Base-by-base conservation (phyloP, 2,329 filamentous ascomycete species). In the Pezicula carpinea region DNA sequence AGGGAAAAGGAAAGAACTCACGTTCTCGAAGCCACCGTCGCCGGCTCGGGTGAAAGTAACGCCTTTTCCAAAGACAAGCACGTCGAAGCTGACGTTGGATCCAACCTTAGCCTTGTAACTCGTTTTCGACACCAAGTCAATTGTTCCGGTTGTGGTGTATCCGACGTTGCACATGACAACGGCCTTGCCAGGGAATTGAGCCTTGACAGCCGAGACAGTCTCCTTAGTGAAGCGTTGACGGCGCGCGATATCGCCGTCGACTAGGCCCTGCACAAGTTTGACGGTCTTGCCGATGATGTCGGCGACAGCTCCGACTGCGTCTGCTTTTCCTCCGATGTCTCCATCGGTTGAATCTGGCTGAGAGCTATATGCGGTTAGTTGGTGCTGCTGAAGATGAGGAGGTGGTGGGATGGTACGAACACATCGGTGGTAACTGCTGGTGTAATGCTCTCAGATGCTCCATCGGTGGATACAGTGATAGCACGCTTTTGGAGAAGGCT, bases 91-190 rank as follows among this genome's bases (percentile, higher is more conserved):
- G 15, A 52, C 52, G 34, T 54, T 50, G 1, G 35, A 32, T 15
- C 50, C 49, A 10, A 54, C 46, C 45, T 54, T 54, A 10, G 52
- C 52, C 4, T 54, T 50, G 22, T 54, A 54, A 21, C 47, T 52
- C 7, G 52, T 52, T 6, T 38, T 42, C 19, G 43, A 33, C 2
- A 44, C 23, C 13, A 46, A 38, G 5, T 46, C 32, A 10, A 47
- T 34, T 10, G 47, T 48, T 13, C 49, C 46, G 21, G 19, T 39
- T 10, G 51, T 40, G 7, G 26, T 22, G n/a, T 54, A 54, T 0
- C 52, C 49, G 4, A 54, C 49, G 15, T 52, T 54, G 21, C 47
- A 48, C 49, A 52, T 54, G 1, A 54, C 47, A 11, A 54, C 47
- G 5, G 38, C 45, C n/a, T 43, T 35, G 6, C 45, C 45, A 13